Evolutionary conservation across 345 rosid species (phyloP).

Genomic region (Populus deltoides): DNA sequence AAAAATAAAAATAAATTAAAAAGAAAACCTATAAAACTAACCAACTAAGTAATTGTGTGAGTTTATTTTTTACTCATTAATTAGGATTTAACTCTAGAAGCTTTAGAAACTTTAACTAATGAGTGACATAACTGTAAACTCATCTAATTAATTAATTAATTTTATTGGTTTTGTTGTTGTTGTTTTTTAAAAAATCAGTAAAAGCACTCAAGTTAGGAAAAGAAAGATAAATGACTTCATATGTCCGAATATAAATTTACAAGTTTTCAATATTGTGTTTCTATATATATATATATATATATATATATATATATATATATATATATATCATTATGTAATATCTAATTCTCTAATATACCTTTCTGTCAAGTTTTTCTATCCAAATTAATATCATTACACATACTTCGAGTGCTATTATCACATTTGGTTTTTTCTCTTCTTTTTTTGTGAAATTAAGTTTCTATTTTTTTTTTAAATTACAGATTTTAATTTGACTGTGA

Average conservation of each 20-base stretch:
- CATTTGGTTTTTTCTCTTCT: no score
- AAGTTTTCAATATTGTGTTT: background rate
- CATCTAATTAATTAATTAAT: background rate
- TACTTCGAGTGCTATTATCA: no score
- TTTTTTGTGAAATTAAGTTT: no score
- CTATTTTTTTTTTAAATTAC: no score
- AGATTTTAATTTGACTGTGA: no score
- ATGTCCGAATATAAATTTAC: background rate
- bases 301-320: no score
- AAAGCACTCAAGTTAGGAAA: background rate
- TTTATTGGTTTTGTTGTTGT: no score
- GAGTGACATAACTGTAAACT: background rate
- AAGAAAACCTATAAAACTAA: background rate
- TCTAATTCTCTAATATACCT: background rate
- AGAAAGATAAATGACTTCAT: background rate
- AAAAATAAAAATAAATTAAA: background rate
- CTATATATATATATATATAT: no score
- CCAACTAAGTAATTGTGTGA: background rate
- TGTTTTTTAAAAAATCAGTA: background rate
- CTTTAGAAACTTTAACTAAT: no score
- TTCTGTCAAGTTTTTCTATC: background rate
- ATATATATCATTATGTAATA: no score
- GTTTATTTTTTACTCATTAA: background rate
- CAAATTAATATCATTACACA: no score
- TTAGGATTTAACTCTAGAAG: no score